Evolutionary conservation across 2,329 filamentous ascomycete genomes (phyloP), one percentile per base, ranked within the genome.

Genomic region (Penicillium sp.): DNA sequence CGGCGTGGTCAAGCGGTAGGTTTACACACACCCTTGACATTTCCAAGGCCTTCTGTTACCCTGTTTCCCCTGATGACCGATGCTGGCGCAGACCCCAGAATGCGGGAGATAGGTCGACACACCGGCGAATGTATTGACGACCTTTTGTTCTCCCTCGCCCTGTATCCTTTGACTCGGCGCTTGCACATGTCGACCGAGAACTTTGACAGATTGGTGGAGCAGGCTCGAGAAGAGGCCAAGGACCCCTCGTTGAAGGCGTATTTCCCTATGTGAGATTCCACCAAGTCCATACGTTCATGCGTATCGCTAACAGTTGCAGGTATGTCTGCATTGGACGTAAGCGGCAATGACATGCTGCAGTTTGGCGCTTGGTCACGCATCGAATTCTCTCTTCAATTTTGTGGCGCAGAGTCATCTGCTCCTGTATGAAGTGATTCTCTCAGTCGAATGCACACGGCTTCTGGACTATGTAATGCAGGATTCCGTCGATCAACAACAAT

Each of bases 1-100:
- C 82, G 62, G 80, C 73, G 28, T 90, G 86, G 86, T 75, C 83
- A 18, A 80, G 65, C 54, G 78, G 86, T 88, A 72, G 59, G 76
- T 43, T 26, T n/a, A n/a, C 11, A 18, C 18, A 18, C 18, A 18
- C 18, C 18, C 18, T 18, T 18, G 18, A 18, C 18, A 18, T 18
- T 18, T 18, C 18, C 18, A 18, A 18, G 18, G 18, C 18, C 18
- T 18, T 18, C 18, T 18, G 1, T 18, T 18, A 18, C 18, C 18
- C 18, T 18, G 18, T 34, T 33, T 37, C 12, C 39, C 25, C 11
- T 24, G 41, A 18, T 6, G 34, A 25, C 58, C 68, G 42, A 67
- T 49, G 33, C 40, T 28, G 34, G 8, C 43, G n/a, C 43, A 76
- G 74, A 74, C 47, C 56, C 61, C 37, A 67, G 68, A 48, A 66